Conservation (phyloP, 805 yeast genomes). For the Sugiyamaella qingdaonensis region DNA sequence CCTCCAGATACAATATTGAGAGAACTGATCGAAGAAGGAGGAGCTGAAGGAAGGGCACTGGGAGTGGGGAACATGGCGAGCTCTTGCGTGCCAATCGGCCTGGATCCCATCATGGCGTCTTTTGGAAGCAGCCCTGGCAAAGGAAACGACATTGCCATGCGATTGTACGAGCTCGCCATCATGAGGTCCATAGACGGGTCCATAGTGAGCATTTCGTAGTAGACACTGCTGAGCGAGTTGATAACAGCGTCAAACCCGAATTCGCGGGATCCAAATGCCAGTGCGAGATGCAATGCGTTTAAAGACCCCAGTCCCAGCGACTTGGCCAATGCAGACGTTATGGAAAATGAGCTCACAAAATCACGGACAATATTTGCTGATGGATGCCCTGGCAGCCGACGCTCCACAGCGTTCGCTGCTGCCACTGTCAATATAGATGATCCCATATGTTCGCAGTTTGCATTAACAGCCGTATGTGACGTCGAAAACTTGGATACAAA, state of each 20-base stretch:
- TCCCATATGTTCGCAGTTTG: slow-evolving; percentile 55
- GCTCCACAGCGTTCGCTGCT: slow-evolving; percentile 58
- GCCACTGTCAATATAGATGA: slow-evolving; percentile 50
- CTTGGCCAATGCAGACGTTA: slow-evolving; percentile 17
- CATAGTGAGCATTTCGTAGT: slow-evolving; percentile 53
- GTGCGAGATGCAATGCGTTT: slow-evolving; percentile 7
- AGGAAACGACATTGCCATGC: slow-evolving; percentile 16
- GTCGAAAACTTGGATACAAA: slow-evolving; percentile 6
- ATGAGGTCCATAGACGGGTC: slow-evolving; percentile 33
- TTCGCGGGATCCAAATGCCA: slow-evolving; percentile 46
- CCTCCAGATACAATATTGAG: not conserved
- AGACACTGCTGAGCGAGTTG: slow-evolving; percentile 61
- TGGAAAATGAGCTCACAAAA: slow-evolving; percentile 12
- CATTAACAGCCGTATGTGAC: not conserved
- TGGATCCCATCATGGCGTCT: not conserved
- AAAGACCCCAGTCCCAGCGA: slow-evolving; percentile 9
- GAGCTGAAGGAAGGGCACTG: slow-evolving; percentile 5
- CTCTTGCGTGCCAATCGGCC: not conserved
- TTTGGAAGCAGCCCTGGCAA: not conserved
- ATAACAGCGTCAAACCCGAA: slow-evolving; percentile 74
- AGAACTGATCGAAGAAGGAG: slow-evolving; percentile 10
- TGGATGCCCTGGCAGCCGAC: slow-evolving; percentile 40
- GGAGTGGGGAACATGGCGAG: not conserved
- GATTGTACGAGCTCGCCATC: slow-evolving; percentile 7
- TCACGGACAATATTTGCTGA: slow-evolving; percentile 11